A percentile compares a stretch with the other conserved stretches of the same genome.
phyloP scores from a whole-genome alignment of 306 rosid genomes.

The Lathyrus aphaca region DNA sequence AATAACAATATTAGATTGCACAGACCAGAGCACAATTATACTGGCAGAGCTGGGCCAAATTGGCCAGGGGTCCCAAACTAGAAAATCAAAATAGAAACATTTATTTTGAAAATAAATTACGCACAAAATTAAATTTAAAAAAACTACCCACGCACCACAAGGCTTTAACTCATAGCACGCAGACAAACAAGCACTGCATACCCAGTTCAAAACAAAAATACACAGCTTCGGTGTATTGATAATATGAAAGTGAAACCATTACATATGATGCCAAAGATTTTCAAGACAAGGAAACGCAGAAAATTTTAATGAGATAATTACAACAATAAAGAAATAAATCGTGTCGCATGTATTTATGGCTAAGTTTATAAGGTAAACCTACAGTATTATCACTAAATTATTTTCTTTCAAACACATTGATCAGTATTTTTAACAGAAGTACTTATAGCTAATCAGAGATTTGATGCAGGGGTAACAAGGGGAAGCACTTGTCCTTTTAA shows the following conservation, averaged over 20 bases:
- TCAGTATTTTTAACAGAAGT: background rate
- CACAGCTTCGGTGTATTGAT: slow-evolving; percentile 6
- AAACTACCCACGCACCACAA: background rate
- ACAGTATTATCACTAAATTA: background rate
- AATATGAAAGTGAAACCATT: background rate
- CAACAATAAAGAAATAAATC: slow-evolving; percentile 1
- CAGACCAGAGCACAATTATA: slow-evolving; percentile 18
- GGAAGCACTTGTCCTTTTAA: background rate
- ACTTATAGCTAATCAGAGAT: background rate
- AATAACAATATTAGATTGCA: slow-evolving; percentile 33
- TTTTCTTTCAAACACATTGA: background rate
- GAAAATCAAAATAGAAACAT: slow-evolving; percentile 22
- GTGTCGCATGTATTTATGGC: slow-evolving; percentile 13
- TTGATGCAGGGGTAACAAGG: background rate
- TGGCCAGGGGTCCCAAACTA: slow-evolving; percentile 4
- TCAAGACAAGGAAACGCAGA: slow-evolving; percentile 7
- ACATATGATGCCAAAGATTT: background rate
- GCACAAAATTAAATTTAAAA: background rate
- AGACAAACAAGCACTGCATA: background rate
- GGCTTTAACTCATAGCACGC: background rate
- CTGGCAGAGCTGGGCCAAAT: slow-evolving; percentile 5
- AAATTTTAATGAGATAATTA: background rate
- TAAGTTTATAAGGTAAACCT: slow-evolving; percentile 10
- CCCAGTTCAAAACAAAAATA: slow-evolving; percentile 30
- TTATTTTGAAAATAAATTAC: background rate